Base-by-base conservation (phyloP, 306 rosid genomes). In the Citrullus amarus region DNA sequence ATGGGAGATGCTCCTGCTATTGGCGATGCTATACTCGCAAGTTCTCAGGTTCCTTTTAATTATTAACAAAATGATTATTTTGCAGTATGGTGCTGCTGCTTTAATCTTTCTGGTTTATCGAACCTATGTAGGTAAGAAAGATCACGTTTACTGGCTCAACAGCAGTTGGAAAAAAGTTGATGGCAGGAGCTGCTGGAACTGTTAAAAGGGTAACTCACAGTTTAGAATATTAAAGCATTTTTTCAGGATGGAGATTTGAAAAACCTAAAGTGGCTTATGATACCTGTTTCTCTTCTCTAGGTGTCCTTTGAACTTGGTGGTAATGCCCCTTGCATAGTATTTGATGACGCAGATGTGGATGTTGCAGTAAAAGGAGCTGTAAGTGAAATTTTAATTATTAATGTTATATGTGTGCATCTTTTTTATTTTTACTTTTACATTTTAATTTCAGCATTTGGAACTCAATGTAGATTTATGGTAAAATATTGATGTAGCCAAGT, bases 281-380 rank as follows among this genome's bases (percentile, higher is more conserved):
- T 67, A n/a, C 32, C 63, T 44, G 44, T 75, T 59, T 79, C 77
- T 80, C 41, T 53, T 80, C 53, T 84, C n/a, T 78, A 95, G 99
- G 88, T 95, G 79, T 92, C 99, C 89, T 83, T 95, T 69, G 99
- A 95, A 85, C 99, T 95, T 82, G 99, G 98, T 68, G 99, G 99
- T 75, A 95, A 95, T 87, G 98, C 98, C 15, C 98, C 99, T 51
- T 92, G 98, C 92, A 87, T 95, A 75, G 81, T 95, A 83, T 95
- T 95, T 88, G 98, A 95, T 84, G 99, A 95, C 74, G 99, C 99
- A 63, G 96, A 95, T 78, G 82, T 92, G 84, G 96, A 95, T 71
- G 91, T 95, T 79, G 97, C 99, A 57, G 88, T 95, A 50, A 95
- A 95, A 85, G 99, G 98, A 90, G 79, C 92, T 50, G 99, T 95